These are phyloP conservation scores for Coniochaeta hoffmannii DNA, from an alignment of 2,329 filamentous ascomycete species.

Conservation along the genomic window DNA sequence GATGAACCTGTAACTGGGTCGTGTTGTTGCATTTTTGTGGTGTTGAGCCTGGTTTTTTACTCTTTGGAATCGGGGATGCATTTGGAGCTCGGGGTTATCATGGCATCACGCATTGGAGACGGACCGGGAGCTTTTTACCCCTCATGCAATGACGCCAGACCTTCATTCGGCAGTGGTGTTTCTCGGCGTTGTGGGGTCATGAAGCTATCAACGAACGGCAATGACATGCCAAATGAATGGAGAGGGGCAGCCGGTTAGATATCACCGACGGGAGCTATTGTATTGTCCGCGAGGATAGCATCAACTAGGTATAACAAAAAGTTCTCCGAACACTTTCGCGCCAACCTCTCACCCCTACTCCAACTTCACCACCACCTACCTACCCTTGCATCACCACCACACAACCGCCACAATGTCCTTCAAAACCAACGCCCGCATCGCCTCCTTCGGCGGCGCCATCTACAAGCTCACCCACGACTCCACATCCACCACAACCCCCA, in stretches of 20 bases:
- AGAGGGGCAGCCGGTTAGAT: background rate
- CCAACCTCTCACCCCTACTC: too few relatives aligned
- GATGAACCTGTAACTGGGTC: background rate
- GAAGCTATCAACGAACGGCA: background rate
- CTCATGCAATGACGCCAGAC: slow-evolving; percentile 2
- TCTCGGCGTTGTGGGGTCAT: background rate
- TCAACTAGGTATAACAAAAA: too few relatives aligned
- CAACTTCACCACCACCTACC: too few relatives aligned
- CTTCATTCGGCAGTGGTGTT: background rate
- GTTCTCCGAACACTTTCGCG: too few relatives aligned
- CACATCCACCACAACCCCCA: slow-evolving; percentile 71
- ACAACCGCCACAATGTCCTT: slow-evolving; percentile 58
- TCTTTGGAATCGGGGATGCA: background rate
- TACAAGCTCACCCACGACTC: slow-evolving; percentile 89
- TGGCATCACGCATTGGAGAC: background rate
- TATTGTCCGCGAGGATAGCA: background rate
- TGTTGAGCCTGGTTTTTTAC: too few relatives aligned
- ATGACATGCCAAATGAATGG: background rate
- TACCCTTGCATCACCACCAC: too few relatives aligned
- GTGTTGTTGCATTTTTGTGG: background rate
- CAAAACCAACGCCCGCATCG: slow-evolving; percentile 82
- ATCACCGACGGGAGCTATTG: background rate
- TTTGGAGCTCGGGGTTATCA: background rate
- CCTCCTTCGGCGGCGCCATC: slow-evolving; percentile 88
- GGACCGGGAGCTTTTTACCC: background rate